Evolutionary conservation across 2,329 filamentous ascomycete species (phyloP), one percentile per base, ranked within the genome.

Genomic region (Thermochaetoides dissita): DNA sequence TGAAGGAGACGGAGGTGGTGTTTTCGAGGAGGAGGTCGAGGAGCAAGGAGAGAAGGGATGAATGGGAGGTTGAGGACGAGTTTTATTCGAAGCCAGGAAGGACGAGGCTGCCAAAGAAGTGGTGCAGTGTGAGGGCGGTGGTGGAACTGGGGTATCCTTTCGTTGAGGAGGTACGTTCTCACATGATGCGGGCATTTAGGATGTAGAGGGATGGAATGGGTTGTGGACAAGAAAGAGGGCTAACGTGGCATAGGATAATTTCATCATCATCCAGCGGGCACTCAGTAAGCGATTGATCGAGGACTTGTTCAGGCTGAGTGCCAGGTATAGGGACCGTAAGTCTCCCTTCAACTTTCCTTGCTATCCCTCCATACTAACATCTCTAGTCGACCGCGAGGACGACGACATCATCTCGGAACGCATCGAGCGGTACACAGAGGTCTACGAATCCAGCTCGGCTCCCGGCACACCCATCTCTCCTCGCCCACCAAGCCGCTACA

Each of bases 201-300:
- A 24, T 24, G 17, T 24, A 24, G 17, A 24, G 17, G 3, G 17
- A 24, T 24, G 5, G 7, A 8, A 17, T 8, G 2, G 30, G 17
- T 24, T 8, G 8, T 10, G 7, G 10, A 8, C 10, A 10, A 10
- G 7, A 8, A 36, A 41, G 43, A 34, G 63, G 66, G 46, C 72
- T 49, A 53, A 17, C 30, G 3, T 40, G 42, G 31, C 32, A 76
- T 50, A 91, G 84, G 85, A 82, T 34, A 80, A 82, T 51, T 82
- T 81, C 17, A 77, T 91, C 52, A 74, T 94, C 40, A 78, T 96
- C 31, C 77, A 83, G 52, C 81, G 84, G 56, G 88, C 89, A 8
- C 71, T 96, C 6, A 84, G 85, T 10, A 88, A 93, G 53, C 78
- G 89, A 11, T 86, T 94, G 53, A 95, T 95, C 49, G 87, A 95